Conservation (phyloP, 2,329 filamentous ascomycete species). For the Neonectria ditissima region DNA sequence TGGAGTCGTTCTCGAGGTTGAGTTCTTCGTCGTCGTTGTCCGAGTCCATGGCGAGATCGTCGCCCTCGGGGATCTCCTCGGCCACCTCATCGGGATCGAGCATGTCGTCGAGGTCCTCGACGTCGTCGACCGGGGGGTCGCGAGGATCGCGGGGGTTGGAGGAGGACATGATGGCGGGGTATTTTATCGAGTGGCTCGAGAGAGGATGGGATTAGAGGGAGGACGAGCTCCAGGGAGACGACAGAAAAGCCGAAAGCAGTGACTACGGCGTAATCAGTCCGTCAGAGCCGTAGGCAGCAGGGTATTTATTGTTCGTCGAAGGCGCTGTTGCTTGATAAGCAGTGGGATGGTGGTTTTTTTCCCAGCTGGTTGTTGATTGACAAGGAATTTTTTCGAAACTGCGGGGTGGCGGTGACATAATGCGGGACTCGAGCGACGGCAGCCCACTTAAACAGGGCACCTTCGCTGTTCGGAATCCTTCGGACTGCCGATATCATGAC, state of each 20-base stretch:
- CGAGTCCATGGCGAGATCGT: conserved; percentile 85
- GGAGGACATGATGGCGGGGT: conserved; percentile 49
- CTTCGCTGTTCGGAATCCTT: neutral
- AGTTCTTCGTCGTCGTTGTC: conserved; percentile 84
- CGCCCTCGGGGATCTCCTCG: conserved; percentile 77
- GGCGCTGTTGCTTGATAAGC: conserved; percentile 45
- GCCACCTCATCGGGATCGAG: conserved; percentile 73
- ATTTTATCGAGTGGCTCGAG: conserved; percentile 19
- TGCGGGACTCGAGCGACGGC: conserved; percentile 12
- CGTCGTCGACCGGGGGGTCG: conserved; percentile 26
- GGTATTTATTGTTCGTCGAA: conserved; percentile 16
- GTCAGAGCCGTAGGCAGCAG: neutral
- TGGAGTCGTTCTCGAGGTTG: conserved; percentile 88
- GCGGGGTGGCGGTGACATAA: conserved; percentile 44
- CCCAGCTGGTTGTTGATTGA: conserved; percentile 31
- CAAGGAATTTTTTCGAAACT: conserved; percentile 43
- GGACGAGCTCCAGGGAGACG: neutral
- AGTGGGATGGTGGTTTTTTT: conserved; percentile 36
- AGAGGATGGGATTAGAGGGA: neutral
- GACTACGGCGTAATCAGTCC: neutral
- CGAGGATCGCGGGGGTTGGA: conserved; percentile 42
- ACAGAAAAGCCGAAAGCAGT: neutral
- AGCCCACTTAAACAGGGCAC: conserved; percentile 13
- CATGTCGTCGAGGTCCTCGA: conserved; percentile 52
- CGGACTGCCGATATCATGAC: neutral